These are phyloP conservation scores for Monilinia fructicola DNA, from an alignment of 2,329 filamentous ascomycete species.

Conservation along the genomic window DNA sequence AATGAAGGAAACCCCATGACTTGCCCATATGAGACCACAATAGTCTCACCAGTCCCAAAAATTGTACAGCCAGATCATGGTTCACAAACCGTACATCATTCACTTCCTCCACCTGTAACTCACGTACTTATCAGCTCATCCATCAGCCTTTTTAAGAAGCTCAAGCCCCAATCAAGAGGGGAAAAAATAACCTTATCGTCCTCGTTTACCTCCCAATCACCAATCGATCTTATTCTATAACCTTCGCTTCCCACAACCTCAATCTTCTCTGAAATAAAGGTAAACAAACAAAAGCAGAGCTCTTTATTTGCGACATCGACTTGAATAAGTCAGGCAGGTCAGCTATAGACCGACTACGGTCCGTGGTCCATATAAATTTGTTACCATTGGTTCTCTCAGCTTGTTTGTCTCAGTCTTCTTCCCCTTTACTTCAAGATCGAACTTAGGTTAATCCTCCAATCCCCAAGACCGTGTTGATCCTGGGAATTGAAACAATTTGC, in stretches of 20 bases:
- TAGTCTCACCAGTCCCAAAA: not conserved
- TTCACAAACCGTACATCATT: not conserved
- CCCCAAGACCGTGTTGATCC: not conserved
- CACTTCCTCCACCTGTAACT: not conserved
- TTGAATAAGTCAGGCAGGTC: not conserved
- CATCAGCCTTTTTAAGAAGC: not conserved
- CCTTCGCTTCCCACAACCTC: not conserved
- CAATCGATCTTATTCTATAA: not conserved
- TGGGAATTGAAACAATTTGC: not conserved
- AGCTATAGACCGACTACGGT: not conserved
- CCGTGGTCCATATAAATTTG: not conserved
- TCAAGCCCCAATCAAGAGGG: not conserved
- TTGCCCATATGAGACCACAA: not conserved
- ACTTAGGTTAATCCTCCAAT: not conserved
- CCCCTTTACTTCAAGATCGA: not conserved
- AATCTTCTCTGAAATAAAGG: not conserved
- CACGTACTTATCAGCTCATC: not conserved
- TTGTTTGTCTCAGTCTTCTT: not conserved
- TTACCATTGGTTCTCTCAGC: not conserved
- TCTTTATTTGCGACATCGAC: not conserved
- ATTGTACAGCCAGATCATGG: not conserved
- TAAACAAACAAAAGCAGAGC: not conserved
- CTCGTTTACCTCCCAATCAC: not conserved
- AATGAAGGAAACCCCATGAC: not conserved
- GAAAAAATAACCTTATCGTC: too few species aligned